Percentiles rank a stretch among this genome's conserved stretches.
Evolutionary conservation across 2,329 filamentous ascomycete species (phyloP).

Genomic region (Bisporella sp.): DNA sequence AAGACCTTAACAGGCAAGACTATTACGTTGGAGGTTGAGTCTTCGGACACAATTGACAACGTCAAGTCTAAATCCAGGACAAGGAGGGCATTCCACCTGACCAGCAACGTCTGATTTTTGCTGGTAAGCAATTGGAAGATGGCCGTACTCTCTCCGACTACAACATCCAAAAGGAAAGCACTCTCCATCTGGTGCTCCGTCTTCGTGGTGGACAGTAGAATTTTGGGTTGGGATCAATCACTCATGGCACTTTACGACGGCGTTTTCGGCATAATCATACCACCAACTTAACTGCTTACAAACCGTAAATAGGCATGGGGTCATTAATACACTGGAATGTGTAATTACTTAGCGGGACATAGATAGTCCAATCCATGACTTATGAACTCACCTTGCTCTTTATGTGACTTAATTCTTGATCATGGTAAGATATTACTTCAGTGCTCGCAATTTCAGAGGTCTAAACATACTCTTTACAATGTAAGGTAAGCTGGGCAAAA

Average conservation of each 20-base stretch:
- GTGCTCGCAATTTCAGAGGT: no score
- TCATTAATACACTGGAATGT: conserved; percentile 4
- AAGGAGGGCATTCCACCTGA: conserved; percentile 66
- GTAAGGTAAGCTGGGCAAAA: no score
- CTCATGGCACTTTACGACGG: conserved; percentile 9
- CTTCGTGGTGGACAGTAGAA: conserved; percentile 56
- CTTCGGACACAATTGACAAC: conserved; percentile 63
- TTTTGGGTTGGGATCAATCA: conserved; percentile 35
- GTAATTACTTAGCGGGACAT: conserved; percentile 1
- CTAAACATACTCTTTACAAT: no score
- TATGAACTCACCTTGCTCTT: no score
- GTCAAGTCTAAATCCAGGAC: conserved; percentile 67
- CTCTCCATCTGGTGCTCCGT: conserved; percentile 63
- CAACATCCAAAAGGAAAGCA: conserved; percentile 78
- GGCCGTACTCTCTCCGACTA: conserved; percentile 73
- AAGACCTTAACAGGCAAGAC: conserved; percentile 67
- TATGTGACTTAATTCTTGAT: no score
- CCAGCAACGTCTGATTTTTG: conserved; percentile 64
- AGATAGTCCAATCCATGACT: no score
- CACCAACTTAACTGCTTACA: not conserved
- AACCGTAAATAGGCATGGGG: not conserved
- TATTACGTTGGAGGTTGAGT: conserved; percentile 63
- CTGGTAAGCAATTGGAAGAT: conserved; percentile 67
- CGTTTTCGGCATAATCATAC: conserved; percentile 10
- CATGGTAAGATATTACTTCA: no score